A percentile compares a stretch with the other conserved stretches of the same genome.
phyloP scores from a whole-genome alignment of 2,329 filamentous ascomycete genomes.

The Zymoseptoria tritici region DNA sequence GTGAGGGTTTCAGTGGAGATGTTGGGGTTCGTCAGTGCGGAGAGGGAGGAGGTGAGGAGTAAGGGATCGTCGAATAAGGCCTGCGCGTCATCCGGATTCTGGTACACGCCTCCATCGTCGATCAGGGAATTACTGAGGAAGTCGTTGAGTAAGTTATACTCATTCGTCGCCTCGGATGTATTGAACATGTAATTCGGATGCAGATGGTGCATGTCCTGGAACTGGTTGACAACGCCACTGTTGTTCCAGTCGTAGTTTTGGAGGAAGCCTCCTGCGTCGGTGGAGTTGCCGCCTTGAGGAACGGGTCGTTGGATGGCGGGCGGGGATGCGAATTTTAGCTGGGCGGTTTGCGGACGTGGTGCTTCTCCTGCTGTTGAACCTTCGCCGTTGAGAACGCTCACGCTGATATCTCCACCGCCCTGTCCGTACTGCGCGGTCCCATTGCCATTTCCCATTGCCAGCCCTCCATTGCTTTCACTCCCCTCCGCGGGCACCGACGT shows the following conservation, averaged over 20 bases:
- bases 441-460: conserved; percentile 7
- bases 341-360: conserved; percentile 55
- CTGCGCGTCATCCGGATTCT: conserved; percentile 36
- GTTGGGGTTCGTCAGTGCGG: conserved; percentile 38
- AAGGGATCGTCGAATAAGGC: conserved; percentile 56
- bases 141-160: conserved; percentile 94
- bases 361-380: not conserved
- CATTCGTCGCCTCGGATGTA: conserved; percentile 87
- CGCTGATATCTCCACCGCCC: conserved; percentile 8
- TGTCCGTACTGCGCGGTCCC: conserved; percentile 10
- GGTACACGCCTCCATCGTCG: conserved; percentile 53
- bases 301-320: conserved; percentile 53
- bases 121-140: conserved; percentile 88
- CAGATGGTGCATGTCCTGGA: conserved; percentile 89
- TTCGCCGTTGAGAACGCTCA: conserved; percentile 3
- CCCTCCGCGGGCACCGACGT: not conserved
- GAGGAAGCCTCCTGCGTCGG: conserved; percentile 39
- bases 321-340: conserved; percentile 61
- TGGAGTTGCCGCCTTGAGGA: conserved; percentile 36
- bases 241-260: conserved; percentile 61
- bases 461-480: conserved; percentile 19
- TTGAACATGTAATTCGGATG: conserved; percentile 94
- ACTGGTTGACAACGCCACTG: conserved; percentile 66
- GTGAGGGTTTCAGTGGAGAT: conserved; percentile 25
- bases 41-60: conserved; percentile 36